Evolutionary conservation across 108 stramenopile species (phyloP), one percentile per base, ranked within the genome.

Genomic region (Heterococcus sp.): DNA sequence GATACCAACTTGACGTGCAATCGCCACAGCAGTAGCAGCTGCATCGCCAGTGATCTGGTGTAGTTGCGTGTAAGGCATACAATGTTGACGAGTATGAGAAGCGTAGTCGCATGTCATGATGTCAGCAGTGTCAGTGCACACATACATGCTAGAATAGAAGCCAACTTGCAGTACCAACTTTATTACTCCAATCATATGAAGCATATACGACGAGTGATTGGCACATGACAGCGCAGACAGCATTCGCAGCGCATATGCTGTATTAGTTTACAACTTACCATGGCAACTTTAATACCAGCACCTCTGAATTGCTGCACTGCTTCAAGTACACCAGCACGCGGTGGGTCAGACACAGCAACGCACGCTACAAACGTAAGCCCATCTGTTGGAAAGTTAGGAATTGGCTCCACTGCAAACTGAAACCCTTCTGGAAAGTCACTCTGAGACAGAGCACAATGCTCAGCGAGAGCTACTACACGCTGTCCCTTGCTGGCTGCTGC

Each of bases 1-100:
- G 46, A 73, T 73, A 14, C 72, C 72, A 5, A 39, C n/a, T 4
- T 73, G 5, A 8, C 35, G 14, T 39, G 72, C 72, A 58, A 73
- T 73, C 29, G 72, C 72, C 5, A 73, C 29, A 3, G 72, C 72
- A 34, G 72, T 73, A 8, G n/a, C 46, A 14, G 46, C 38, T 8
- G 14, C 26, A 14, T 73, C 72, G 11, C 72, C 72, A 34, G 72
- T 73, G 46, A 73, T 14, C 72, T 58, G 46, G 14, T 14, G 46
- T 21, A 21, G 8, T 58, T 58, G 46, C 46, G 14, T n/a, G n/a
- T n/a, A n/a, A n/a, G n/a, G n/a, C n/a, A n/a, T n/a, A n/a, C n/a
- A n/a, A n/a, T n/a, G n/a, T n/a, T n/a, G n/a, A n/a, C n/a, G n/a
- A n/a, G n/a, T n/a, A n/a, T n/a, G n/a, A n/a, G n/a, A n/a, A n/a